Base-by-base conservation (phyloP, 1,284 basidiomycete genomes). In the Puccinia triticina region DNA sequence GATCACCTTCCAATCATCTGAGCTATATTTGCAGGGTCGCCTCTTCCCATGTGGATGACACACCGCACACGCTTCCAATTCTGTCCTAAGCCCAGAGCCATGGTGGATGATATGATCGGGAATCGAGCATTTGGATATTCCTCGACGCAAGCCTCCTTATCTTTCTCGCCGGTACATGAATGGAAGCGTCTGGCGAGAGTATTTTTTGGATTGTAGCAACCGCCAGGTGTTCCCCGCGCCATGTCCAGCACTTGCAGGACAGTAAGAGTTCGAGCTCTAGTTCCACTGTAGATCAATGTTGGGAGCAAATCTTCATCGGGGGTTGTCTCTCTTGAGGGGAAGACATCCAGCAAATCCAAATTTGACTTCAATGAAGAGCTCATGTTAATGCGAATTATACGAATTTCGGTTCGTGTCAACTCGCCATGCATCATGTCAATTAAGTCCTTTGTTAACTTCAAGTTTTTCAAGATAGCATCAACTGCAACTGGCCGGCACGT, bases 401-500 rank as follows among this genome's bases (percentile, higher is more conserved):
- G 55, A 21, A 59, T 59, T 21, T 59, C 55, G 29, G 55, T 23
- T 21, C 55, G 21, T 10, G 55, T 59, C 29, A 59, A 29, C 29
- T 59, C 55, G 5, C 55, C 55, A 10, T n/a, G 8, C 8, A 59
- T n/a, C 5, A 59, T 59, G 21, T 29, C 55, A 21, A 59, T 59
- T 10, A 29, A n/a, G 7, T 59, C 29, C 21, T 59, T 29, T 10
- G 55, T n/a, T 8, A 59, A 29, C 55, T 59, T 59, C 55, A 59
- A 59, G 23, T 23, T 29, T 29, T n/a, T 59, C 55, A 59, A 29
- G 21, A 59, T 59, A 10, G n/a, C 66, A 37, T 69, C 40, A 43
- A 69, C 32, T 5, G 66, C 66, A 23, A 69, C 66, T 29, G 66
- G 66, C 10, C 66, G 34, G 34, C 66, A 69, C 14, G 66, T 69